Percentiles rank a stretch among this genome's conserved stretches.
Evolutionary conservation across 345 rosid species (phyloP).

Genomic region (Nephelium lappaceum): DNA sequence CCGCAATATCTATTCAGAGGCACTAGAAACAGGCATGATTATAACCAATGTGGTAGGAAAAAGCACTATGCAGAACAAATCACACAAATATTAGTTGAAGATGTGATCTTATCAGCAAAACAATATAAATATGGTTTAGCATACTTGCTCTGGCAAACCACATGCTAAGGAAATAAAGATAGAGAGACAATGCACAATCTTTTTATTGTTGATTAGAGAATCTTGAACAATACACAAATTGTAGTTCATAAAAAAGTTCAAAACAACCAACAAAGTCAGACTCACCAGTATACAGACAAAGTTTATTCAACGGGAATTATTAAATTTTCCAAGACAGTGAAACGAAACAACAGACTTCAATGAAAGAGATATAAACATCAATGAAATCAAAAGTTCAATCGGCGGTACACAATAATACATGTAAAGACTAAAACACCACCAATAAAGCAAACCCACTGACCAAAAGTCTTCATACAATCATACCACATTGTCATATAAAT

Average conservation of each 20-base stretch:
- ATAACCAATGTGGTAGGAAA: neutral
- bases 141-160: neutral
- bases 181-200: too few relatives aligned
- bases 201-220: too few relatives aligned
- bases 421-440: neutral
- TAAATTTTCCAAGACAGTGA: neutral
- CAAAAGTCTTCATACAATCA: neutral
- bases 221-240: neutral
- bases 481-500: neutral
- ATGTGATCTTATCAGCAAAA: neutral
- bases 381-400: neutral
- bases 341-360: neutral
- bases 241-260: neutral
- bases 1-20: neutral
- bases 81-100: neutral
- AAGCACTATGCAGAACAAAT: neutral
- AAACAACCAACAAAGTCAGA: neutral
- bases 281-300: neutral
- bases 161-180: neutral
- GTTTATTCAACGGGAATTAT: neutral
- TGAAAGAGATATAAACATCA: neutral
- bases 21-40: neutral
- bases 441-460: neutral
- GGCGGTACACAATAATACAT: neutral
- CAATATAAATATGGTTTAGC: neutral